A percentile compares a stretch with the other conserved stretches of the same genome.
Evolutionary conservation across 2,329 filamentous ascomycete species (phyloP).

Genomic region (Fonsecaea erecta): DNA sequence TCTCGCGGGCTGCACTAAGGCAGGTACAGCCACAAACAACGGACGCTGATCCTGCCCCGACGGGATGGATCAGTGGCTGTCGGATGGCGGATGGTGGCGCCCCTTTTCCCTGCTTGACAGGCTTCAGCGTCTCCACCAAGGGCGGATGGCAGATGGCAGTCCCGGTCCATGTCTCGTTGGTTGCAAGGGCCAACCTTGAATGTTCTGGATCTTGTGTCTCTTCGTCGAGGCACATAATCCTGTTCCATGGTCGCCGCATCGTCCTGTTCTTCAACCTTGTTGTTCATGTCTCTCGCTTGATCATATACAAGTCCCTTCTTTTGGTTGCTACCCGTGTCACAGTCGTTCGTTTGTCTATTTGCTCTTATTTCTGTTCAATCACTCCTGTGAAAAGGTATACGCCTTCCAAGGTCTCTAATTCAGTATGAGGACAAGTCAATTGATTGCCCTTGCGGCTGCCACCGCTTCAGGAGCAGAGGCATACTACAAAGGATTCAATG

Average conservation of each 20-base stretch:
- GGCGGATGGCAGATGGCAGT: background rate
- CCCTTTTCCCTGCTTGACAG: conserved; percentile 8
- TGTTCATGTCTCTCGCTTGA: conserved; percentile 13
- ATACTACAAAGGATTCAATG: conserved; percentile 41
- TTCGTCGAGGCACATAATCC: background rate
- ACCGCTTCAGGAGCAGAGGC: conserved; percentile 35
- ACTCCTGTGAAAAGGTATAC: background rate
- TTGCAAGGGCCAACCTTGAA: conserved; percentile 9
- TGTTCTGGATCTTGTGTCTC: background rate
- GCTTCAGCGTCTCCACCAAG: background rate
- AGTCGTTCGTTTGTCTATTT: conserved; percentile 9
- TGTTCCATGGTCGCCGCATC: background rate
- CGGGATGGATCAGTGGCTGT: conserved; percentile 3
- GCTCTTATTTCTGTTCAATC: background rate
- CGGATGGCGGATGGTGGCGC: conserved; percentile 17
- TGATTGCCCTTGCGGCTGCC: conserved; percentile 32
- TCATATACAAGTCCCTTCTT: conserved; percentile 1
- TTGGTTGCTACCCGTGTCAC: background rate
- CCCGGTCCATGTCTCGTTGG: background rate
- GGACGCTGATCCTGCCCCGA: conserved; percentile 13
- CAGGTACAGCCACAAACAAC: conserved; percentile 25
- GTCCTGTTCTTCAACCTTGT: background rate
- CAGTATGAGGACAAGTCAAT: conserved; percentile 27
- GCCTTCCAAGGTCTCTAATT: background rate
- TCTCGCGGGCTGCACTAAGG: conserved; percentile 16